phyloP scores from a whole-genome alignment of 1,284 basidiomycete genomes.

The Ceratobasidium sp. region DNA sequence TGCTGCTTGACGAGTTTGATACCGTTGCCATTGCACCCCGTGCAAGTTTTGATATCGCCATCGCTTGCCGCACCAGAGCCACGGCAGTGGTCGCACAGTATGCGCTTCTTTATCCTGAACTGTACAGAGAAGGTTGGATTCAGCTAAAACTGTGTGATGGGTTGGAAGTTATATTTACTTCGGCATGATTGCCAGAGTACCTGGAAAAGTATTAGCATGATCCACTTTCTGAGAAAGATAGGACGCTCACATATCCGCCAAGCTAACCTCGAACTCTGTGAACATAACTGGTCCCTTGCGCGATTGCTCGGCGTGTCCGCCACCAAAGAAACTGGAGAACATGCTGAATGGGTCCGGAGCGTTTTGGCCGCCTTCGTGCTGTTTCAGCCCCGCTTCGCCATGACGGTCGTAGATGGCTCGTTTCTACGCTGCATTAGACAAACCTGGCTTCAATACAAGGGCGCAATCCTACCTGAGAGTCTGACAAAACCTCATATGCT shows the following conservation, averaged over 20 bases:
- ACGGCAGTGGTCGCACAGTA: constrained; percentile 91
- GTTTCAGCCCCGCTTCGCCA: constrained; percentile 91
- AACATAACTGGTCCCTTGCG: constrained; percentile 83
- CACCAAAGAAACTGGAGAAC: constrained; percentile 90
- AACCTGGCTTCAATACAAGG: not conserved
- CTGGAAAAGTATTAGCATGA: constrained; percentile 8
- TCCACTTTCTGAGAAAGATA: not conserved
- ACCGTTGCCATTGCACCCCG: constrained; percentile 82
- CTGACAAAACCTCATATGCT: constrained; percentile 95
- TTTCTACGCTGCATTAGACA: constrained; percentile 61
- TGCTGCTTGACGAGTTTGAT: constrained; percentile 86
- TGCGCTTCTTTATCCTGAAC: constrained; percentile 87
- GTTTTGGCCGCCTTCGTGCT: constrained; percentile 66
- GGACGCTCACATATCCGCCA: constrained; percentile 76
- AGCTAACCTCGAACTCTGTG: constrained; percentile 84
- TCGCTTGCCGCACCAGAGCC: constrained; percentile 90
- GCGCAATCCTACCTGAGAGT: constrained; percentile 64
- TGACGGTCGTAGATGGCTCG: constrained; percentile 89
- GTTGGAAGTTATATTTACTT: constrained; percentile 37
- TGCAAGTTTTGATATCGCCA: constrained; percentile 81
- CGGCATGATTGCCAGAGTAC: constrained; percentile 44
- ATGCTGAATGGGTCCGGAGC: constrained; percentile 90
- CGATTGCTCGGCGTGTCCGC: constrained; percentile 69
- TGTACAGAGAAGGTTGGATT: constrained; percentile 50
- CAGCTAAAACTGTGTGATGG: not conserved